Evolutionary conservation across 73 alveolate genomes (phyloP).

Genomic region (Stentor roeselii): DNA sequence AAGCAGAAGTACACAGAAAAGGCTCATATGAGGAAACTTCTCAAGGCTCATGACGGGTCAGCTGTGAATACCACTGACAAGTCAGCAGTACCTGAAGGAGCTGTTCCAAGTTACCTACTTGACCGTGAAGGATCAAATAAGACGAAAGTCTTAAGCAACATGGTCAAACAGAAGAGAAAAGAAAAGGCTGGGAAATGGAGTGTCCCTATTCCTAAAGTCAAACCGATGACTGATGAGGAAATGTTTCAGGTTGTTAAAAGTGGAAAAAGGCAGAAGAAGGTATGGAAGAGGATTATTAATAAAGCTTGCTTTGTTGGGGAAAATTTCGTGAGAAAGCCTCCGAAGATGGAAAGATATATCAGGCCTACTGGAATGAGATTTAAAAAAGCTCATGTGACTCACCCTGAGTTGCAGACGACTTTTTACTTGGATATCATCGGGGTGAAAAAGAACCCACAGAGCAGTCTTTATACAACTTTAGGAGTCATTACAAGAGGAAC

Average conservation of each 20-base stretch:
- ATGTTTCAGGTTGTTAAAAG: conserved; percentile 94
- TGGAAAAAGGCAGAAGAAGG: conserved; percentile 94
- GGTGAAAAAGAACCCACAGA: conserved; percentile 95
- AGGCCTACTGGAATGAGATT: conserved; percentile 97
- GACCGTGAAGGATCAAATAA: conserved; percentile 94
- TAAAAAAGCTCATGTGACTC: conserved; percentile 97
- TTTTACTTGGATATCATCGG: conserved; percentile 89
- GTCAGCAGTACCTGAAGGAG: conserved; percentile 89
- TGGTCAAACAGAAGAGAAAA: conserved; percentile 94
- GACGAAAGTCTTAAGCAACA: conserved; percentile 89
- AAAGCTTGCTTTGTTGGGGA: conserved; percentile 95
- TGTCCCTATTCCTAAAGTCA: conserved; percentile 95
- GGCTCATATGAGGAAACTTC: conserved; percentile 89
- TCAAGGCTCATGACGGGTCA: conserved; percentile 95
- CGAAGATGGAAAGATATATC: conserved; percentile 95
- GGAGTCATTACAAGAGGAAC: conserved; percentile 98
- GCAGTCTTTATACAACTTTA: conserved; percentile 86
- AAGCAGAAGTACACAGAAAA: conserved; percentile 95
- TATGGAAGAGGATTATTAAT: conserved; percentile 94
- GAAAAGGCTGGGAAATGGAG: conserved; percentile 99
- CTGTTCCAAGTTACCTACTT: conserved; percentile 95
- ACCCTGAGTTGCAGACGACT: conserved; percentile 97
- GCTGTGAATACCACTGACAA: conserved; percentile 81
- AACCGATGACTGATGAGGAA: conserved; percentile 96
- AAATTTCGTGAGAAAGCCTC: conserved; percentile 94